These are phyloP conservation scores for Lachnellula arida DNA, from an alignment of 2,329 filamentous ascomycete species.

Conservation along the genomic window DNA sequence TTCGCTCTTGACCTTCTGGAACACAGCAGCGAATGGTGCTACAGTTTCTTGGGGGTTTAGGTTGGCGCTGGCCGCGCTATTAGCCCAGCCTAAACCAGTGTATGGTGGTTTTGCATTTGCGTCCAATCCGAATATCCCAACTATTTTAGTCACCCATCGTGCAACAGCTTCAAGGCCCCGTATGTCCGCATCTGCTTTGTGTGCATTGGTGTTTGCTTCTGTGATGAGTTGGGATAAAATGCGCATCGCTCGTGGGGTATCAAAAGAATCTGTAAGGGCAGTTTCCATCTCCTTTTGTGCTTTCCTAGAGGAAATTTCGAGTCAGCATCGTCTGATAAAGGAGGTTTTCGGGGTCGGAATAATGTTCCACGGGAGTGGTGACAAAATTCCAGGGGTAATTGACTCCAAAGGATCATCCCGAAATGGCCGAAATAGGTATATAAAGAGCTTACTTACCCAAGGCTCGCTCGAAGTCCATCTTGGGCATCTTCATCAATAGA, in stretches of 20 bases:
- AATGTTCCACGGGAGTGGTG: neutral
- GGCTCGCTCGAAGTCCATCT: conserved; percentile 3
- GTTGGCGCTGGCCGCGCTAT: conserved; percentile 34
- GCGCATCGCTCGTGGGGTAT: conserved; percentile 76
- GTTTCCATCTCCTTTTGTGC: conserved; percentile 50
- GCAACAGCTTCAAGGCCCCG: conserved; percentile 53
- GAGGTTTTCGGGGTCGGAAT: neutral
- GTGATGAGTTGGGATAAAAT: conserved; percentile 74
- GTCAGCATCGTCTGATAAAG: conserved; percentile 4
- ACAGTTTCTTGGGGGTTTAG: conserved; percentile 42
- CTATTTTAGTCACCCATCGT: conserved; percentile 76
- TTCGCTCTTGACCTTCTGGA: conserved; percentile 43
- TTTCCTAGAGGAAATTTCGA: conserved; percentile 46
- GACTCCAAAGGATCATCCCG: too few relatives aligned
- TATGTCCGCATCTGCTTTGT: conserved; percentile 43
- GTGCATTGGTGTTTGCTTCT: conserved; percentile 61
- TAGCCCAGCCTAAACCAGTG: conserved; percentile 53
- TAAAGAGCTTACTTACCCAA: neutral
- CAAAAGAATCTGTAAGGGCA: conserved; percentile 78
- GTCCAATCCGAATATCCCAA: conserved; percentile 80
- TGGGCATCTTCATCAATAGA: conserved; percentile 40
- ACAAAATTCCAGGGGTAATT: too few relatives aligned
- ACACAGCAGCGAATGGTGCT: conserved; percentile 43
- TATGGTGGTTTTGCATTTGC: conserved; percentile 52
- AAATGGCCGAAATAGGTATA: too few relatives aligned